Percentiles rank a stretch among this genome's conserved stretches.
Conservation (phyloP, 2,329 filamentous ascomycete genomes). For the Penicillium palitans region DNA sequence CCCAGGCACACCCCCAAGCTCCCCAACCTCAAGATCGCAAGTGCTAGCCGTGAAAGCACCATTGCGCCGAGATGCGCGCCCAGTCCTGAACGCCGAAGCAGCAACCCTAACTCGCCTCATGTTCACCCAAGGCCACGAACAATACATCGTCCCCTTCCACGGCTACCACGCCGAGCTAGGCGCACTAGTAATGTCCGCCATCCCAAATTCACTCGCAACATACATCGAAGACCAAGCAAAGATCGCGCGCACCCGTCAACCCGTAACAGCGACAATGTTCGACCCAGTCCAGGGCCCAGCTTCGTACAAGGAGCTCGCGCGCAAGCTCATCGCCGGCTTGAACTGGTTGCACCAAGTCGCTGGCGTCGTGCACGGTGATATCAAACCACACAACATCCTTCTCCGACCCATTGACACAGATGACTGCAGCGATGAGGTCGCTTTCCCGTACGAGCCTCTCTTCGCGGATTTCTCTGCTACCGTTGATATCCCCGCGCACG, state of each 20-base stretch:
- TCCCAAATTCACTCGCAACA: constrained; percentile 45
- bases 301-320: constrained; percentile 44
- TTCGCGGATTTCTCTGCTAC: constrained; percentile 50
- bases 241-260: constrained; percentile 27
- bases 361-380: constrained; percentile 49
- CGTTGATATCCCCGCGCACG: constrained; percentile 23
- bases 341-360: constrained; percentile 46
- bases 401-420: constrained; percentile 30
- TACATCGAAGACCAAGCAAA: constrained; percentile 42
- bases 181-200: constrained; percentile 48
- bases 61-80: constrained; percentile 40
- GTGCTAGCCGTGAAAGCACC: constrained; percentile 50
- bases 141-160: constrained; percentile 47
- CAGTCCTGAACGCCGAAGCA: constrained; percentile 47
- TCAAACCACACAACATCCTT: constrained; percentile 50
- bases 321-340: constrained; percentile 43
- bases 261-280: constrained; percentile 47
- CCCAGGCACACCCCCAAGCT: constrained; percentile 37
- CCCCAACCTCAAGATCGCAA: constrained; percentile 33
- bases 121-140: constrained; percentile 32
- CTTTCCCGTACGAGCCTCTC: constrained; percentile 43
- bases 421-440: constrained; percentile 8
- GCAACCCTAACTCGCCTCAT: constrained; percentile 43
- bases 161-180: constrained; percentile 42
- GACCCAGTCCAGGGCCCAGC: constrained; percentile 46